Base-by-base conservation (phyloP, 1,284 basidiomycete species). In the Singerocomus rubriflavus region DNA sequence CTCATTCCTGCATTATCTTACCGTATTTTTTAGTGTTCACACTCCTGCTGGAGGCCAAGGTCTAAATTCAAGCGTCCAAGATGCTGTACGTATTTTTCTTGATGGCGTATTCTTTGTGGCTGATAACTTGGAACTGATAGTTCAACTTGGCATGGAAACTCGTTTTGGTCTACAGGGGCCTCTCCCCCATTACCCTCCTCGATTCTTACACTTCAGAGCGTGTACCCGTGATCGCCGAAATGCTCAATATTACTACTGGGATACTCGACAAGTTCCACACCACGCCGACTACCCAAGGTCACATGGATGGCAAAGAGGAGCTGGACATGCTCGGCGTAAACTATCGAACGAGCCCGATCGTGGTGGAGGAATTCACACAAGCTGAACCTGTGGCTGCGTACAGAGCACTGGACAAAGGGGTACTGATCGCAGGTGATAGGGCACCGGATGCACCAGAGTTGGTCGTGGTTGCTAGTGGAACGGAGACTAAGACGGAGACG, bases 41-140 rank as follows among this genome's bases (percentile, higher is more conserved):
- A 74, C 70, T 41, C 74, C 73, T 27, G 67, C 71, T 1, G 76
- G 77, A n/a, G 73, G 75, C 6, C 74, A 77, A 50, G 76, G 73
- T 13, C 55, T 75, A 31, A 77, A 76, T 43, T 61, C 69, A 0
- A 54, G 67, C 17, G 58, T 74, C 12, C 73, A 74, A 51, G 74
- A 77, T 53, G 58, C 71, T 4, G 73, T 73, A 38, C 29, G 69
- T 55, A 29, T 21, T 21, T 17, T 27, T 10, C 8, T 10, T 6
- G 21, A 0, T 32, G 35, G 12, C 4, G 14, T 16, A 1, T 14
- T 27, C n/a, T 40, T 1, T 29, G 1, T 7, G 3, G 6, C 33
- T 50, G n/a, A 50, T 1, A 33, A 3, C 6, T 0, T 40, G 11
- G 5, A 43, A 12, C 45, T 7, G 10, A 34, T 26, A 71, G 71